Evolutionary conservation across 2,329 filamentous ascomycete species (phyloP).

Genomic region (Diaporthe sp.): DNA sequence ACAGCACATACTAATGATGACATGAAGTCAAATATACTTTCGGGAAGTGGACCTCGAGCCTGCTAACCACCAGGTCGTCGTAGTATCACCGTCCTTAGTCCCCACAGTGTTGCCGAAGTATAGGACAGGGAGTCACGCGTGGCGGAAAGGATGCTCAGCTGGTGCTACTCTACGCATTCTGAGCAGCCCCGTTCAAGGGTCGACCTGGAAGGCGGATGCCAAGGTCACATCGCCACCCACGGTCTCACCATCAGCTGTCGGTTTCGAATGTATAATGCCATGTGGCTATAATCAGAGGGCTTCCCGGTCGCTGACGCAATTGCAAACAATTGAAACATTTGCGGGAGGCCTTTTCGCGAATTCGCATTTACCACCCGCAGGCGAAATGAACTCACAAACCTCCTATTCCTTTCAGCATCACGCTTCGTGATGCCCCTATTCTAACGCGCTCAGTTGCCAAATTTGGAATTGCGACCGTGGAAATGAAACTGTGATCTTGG

Average conservation of each 20-base stretch:
- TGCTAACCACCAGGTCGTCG: not conserved
- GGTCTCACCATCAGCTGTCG: constrained; percentile 13
- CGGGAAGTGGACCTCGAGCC: constrained; percentile 8
- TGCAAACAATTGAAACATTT: not conserved
- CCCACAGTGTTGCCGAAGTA: not conserved
- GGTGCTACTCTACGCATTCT: not conserved
- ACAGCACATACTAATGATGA: not conserved
- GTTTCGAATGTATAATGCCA: constrained; percentile 23
- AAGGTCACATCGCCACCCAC: constrained; percentile 5
- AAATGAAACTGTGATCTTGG: not conserved
- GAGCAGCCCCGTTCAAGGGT: not conserved
- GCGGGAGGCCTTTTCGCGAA: not conserved
- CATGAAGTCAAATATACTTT: constrained; percentile 24
- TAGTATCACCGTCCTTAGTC: not conserved
- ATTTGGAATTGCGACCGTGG: not conserved
- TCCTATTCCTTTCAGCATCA: not conserved
- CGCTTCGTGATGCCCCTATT: too few species aligned
- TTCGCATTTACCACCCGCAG: not conserved
- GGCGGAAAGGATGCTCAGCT: not conserved
- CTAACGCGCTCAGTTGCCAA: too few species aligned
- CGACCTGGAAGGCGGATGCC: not conserved
- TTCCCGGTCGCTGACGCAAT: not conserved
- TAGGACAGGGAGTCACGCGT: constrained; percentile 14
- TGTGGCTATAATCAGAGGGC: not conserved
- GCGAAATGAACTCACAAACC: not conserved